Percentiles rank a stretch among this genome's conserved stretches.
Evolutionary conservation across 169 alveolate species (phyloP).

Genomic region (Eimeria acervulina): DNA sequence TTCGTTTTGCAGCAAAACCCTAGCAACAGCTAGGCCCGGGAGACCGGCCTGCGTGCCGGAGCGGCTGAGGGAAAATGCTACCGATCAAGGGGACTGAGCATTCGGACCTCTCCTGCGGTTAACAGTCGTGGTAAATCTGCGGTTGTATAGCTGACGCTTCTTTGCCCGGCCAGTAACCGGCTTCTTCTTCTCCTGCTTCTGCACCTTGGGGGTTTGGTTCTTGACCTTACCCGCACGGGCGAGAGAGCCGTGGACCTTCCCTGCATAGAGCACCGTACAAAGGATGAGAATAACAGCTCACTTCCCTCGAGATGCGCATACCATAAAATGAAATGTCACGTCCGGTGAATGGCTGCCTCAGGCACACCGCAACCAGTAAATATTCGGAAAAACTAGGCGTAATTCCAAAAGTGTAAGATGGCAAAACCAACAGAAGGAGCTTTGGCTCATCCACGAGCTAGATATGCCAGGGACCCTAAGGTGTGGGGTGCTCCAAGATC

Average conservation of each 20-base stretch:
- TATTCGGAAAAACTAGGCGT: no score
- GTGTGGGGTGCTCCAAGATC: not conserved
- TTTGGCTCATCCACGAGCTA: not conserved
- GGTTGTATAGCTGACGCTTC: conserved; percentile 98
- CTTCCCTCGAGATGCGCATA: not conserved
- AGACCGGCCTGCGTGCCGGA: not conserved
- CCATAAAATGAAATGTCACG: no score
- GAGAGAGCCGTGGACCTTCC: conserved; percentile 98
- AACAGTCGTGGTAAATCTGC: conserved; percentile 96
- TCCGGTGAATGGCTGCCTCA: no score
- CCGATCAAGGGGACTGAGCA: conserved; percentile 83
- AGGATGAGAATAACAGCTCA: not conserved
- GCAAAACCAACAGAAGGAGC: not conserved
- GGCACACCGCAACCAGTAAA: no score
- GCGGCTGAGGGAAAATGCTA: not conserved
- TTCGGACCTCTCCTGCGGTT: conserved; percentile 92
- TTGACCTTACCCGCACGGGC: conserved; percentile 99
- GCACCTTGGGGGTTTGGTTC: conserved; percentile 98
- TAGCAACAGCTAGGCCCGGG: not conserved
- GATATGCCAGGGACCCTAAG: not conserved
- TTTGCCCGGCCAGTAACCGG: conserved; percentile 98
- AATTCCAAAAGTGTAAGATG: no score
- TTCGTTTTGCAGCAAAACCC: not conserved
- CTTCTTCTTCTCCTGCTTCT: conserved; percentile 97
- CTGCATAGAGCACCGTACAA: conserved; percentile 20